Evolutionary conservation across 371 early-diverging fungal species (phyloP), one percentile per base, ranked within the genome.

Genomic region (Mortierella sp.): DNA sequence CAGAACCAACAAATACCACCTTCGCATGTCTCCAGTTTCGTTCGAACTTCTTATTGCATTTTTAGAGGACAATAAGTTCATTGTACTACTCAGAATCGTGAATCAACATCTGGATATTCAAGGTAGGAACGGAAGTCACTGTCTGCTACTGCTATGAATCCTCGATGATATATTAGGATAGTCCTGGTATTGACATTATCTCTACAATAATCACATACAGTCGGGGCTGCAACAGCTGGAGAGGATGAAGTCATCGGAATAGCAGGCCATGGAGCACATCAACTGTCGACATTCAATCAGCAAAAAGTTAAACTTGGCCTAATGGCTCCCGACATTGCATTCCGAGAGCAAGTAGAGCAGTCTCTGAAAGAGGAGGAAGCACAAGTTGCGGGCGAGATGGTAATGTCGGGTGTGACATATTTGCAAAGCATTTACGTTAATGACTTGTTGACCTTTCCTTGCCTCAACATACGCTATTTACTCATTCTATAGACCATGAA

Each of bases 71-170:
- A 96, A 96, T 84, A 91, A 94, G 68, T 91, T 93, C 68, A 90
- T 92, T 71, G 88, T 95, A 43, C 83, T 99, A 65, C 88, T 98
- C 72, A 90, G 96, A 66, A 89, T 99, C n/a, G 91, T 99, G 45
- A 99, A 98, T 82, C 96, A 97, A 82, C 92, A 96, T 75, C 81
- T 99, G 42, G 90, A 94, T 71, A 97, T 99, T 49, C 87, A 94
- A 82, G 94, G 89, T 85, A 70, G 26, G 37, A 28, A 28, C 22
- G 34, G 12, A 53, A 1, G 26, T 28, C 56, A n/a, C 40, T 40
- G 10, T 40, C 8, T 7, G 40, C 13, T 15, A 10, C 40, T 2
- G 15, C 10, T 40, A 3, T 40, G 10, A 15, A 40, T 40, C 47
- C n/a, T n/a, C 47, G n/a, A 17, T 47, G n/a, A n/a, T 17, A 17